Conservation (phyloP, 2,329 filamentous ascomycete species). For the Penicillium griseofulvum region DNA sequence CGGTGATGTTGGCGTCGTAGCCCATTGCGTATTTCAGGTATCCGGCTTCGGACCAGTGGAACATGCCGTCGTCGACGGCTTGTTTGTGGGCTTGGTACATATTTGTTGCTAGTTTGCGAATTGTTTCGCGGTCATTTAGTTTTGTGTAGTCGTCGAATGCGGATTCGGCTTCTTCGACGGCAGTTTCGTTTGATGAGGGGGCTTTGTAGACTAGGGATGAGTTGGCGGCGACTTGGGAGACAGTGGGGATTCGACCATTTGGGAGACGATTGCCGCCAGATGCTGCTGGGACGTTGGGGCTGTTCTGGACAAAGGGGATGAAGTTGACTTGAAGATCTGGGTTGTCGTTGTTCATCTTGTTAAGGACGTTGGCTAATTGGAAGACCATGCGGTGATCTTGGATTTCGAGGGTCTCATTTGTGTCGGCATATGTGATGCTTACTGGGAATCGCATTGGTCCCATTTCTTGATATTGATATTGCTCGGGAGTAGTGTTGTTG, state of each 20-base stretch:
- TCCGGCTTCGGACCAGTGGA: conserved; percentile 64
- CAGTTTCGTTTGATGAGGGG: conserved; percentile 35
- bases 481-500: conserved; percentile 36
- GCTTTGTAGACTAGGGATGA: conserved; percentile 37
- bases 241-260: conserved; percentile 55
- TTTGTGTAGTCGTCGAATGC: conserved; percentile 39
- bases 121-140: conserved; percentile 21
- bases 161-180: conserved; percentile 38
- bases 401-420: conserved; percentile 44
- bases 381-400: conserved; percentile 47
- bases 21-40: conserved; percentile 61
- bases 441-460: conserved; percentile 48
- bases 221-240: conserved; percentile 49
- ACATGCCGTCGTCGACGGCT: conserved; percentile 55
- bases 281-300: conserved; percentile 54
- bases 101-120: conserved; percentile 32
- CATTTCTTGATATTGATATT: conserved; percentile 44
- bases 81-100: conserved; percentile 54
- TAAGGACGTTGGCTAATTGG: conserved; percentile 43
- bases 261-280: conserved; percentile 48
- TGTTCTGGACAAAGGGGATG: conserved; percentile 43
- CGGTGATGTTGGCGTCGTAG: conserved; percentile 54
- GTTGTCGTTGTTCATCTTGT: conserved; percentile 39
- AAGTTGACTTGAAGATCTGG: conserved; percentile 42
- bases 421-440: conserved; percentile 41